These are phyloP conservation scores for Sanghuangporus sanghuang DNA, from an alignment of 1,284 basidiomycete genomes.

Conservation along the genomic window DNA sequence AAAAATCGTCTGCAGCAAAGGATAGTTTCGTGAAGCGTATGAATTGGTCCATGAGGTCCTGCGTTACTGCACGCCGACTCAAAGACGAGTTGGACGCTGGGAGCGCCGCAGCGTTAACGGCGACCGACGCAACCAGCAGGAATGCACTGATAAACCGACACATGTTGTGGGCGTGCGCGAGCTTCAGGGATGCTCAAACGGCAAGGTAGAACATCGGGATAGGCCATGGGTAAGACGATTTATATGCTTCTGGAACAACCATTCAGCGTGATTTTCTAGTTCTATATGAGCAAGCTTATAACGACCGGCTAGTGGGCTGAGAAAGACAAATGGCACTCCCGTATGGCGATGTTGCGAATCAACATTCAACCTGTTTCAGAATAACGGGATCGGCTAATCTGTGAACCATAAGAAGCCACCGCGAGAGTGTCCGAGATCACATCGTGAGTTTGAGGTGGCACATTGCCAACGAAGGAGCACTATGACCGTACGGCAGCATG, in stretches of 20 bases:
- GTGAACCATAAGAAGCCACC: not conserved
- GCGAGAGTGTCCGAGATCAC: not conserved
- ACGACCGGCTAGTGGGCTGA: not conserved
- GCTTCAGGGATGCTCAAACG: not conserved
- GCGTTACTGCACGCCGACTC: not conserved
- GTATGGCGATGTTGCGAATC: not conserved
- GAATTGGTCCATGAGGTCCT: not conserved
- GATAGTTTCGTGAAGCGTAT: slow-evolving; percentile 12
- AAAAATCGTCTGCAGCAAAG: slow-evolving; percentile 5
- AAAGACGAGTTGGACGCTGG: not conserved
- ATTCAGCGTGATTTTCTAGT: not conserved
- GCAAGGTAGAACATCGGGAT: not conserved
- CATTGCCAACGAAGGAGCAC: not conserved
- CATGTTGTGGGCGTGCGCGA: not conserved
- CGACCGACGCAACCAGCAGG: not conserved
- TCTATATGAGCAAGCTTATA: not conserved
- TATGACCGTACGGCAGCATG: not conserved
- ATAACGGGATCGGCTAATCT: not conserved
- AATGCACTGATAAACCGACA: not conserved
- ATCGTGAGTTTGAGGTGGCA: no score
- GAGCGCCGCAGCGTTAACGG: not conserved
- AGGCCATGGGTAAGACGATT: not conserved
- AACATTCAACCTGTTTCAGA: not conserved
- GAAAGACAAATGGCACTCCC: not conserved
- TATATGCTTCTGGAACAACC: not conserved